A percentile compares a stretch with the other conserved stretches of the same genome.
Conservation (phyloP, 1,139 yeast genomes). For the Hyphopichia khmerensis region DNA sequence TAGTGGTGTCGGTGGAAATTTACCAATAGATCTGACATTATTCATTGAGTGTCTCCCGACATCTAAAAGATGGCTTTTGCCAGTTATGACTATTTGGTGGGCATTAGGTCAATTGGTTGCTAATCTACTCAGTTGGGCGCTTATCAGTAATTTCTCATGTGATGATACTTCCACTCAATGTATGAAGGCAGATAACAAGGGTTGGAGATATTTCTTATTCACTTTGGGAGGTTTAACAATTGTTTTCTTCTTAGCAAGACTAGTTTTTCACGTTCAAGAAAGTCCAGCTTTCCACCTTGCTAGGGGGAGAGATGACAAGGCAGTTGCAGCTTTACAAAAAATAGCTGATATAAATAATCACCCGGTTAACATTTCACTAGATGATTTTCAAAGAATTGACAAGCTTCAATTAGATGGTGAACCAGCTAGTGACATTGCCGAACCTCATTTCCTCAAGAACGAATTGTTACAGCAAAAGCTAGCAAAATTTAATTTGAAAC, state of each 20-base stretch:
- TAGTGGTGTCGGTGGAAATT: conserved; percentile 47
- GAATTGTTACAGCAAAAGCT: conserved; percentile 25
- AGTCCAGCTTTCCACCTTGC: conserved; percentile 41
- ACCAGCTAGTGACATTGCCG: not conserved
- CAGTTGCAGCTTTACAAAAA: conserved; percentile 33
- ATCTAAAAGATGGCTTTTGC: conserved; percentile 38
- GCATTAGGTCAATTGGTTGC: conserved; percentile 42
- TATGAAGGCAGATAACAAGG: conserved; percentile 35
- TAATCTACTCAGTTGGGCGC: conserved; percentile 41
- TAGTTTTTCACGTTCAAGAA: conserved; percentile 37
- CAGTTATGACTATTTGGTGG: conserved; percentile 48
- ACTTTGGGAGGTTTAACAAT: conserved; percentile 42
- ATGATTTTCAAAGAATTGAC: conserved; percentile 31
- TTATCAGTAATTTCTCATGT: conserved; percentile 40
- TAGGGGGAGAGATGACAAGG: conserved; percentile 35
- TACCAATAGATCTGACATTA: conserved; percentile 46
- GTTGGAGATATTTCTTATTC: conserved; percentile 45
- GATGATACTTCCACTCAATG: conserved; percentile 21
- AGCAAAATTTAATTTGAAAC: conserved; percentile 27
- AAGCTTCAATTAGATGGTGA: not conserved
- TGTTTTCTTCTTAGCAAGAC: conserved; percentile 34
- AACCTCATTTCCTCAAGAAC: conserved; percentile 10
- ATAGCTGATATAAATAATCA: conserved; percentile 36
- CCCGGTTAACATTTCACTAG: conserved; percentile 24
- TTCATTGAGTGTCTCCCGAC: conserved; percentile 43